Percentiles rank a stretch among this genome's conserved stretches.
These are phyloP conservation scores for Stagonosporopsis vannaccii DNA, from an alignment of 2,329 filamentous ascomycete species.

Conservation along the genomic window DNA sequence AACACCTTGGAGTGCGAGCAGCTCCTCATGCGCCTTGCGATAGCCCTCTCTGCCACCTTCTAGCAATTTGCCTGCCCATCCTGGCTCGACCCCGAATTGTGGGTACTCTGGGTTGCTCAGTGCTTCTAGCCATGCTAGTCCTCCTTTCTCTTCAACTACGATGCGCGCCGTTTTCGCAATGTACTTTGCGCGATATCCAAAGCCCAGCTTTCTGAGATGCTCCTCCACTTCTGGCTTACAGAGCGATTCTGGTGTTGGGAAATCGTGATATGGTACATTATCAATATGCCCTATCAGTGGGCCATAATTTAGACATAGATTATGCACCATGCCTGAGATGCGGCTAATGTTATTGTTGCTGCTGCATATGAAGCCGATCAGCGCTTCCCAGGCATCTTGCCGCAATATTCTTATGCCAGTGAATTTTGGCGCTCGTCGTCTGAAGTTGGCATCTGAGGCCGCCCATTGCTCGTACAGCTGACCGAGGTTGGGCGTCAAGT, in stretches of 20 bases:
- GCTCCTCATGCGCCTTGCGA: constrained; percentile 77
- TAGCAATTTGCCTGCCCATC: constrained; percentile 57
- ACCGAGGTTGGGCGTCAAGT: constrained; percentile 77
- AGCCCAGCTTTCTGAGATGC: constrained; percentile 82
- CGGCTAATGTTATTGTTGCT: constrained; percentile 98
- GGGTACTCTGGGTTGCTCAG: constrained; percentile 80
- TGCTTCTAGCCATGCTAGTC: constrained; percentile 74
- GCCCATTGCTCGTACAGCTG: constrained; percentile 89
- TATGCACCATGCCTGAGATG: constrained; percentile 96
- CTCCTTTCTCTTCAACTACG: constrained; percentile 69
- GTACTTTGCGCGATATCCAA: constrained; percentile 94
- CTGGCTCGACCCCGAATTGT: constrained; percentile 59
- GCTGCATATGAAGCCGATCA: constrained; percentile 96
- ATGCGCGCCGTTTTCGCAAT: constrained; percentile 84
- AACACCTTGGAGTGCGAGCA: constrained; percentile 83
- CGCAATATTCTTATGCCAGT: constrained; percentile 89
- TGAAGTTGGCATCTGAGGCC: constrained; percentile 83
- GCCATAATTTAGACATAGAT: constrained; percentile 87
- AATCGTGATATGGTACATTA: constrained; percentile 81
- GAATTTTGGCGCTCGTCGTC: constrained; percentile 84
- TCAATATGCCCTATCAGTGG: constrained; percentile 75
- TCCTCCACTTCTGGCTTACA: constrained; percentile 77
- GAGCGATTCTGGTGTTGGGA: constrained; percentile 79
- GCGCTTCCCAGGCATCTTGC: constrained; percentile 94
- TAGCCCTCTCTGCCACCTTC: constrained; percentile 70